Evolutionary conservation across 176 grass and related monocot genomes (phyloP).

Genomic region (Saccharum officinarum): DNA sequence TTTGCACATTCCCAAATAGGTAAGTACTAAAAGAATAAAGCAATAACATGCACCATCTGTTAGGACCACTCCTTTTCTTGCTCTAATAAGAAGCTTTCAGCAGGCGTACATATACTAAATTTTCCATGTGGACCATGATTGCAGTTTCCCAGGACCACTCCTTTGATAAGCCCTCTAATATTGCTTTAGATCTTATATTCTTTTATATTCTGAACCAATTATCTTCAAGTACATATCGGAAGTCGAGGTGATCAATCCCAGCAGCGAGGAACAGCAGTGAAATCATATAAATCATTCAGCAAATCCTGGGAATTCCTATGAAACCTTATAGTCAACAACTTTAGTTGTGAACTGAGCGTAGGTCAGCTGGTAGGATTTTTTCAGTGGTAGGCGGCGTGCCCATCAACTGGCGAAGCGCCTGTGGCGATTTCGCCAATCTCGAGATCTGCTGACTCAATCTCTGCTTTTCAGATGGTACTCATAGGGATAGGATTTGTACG

Average conservation of each 20-base stretch:
- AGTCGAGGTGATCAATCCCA: slow-evolving; percentile 18
- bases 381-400: neutral
- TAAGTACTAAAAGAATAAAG: slow-evolving; percentile 46
- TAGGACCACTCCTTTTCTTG: slow-evolving; percentile 3
- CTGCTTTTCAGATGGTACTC: no score
- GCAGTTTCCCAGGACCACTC: slow-evolving; percentile 47
- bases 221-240: slow-evolving; percentile 22
- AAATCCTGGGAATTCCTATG: slow-evolving; percentile 21
- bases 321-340: slow-evolving; percentile 29
- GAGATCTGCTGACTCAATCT: no score
- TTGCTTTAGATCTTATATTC: slow-evolving; percentile 21
- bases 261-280: neutral
- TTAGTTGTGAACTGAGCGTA: neutral
- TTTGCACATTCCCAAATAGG: slow-evolving; percentile 17
- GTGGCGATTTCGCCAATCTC: no score
- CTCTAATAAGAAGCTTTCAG: slow-evolving; percentile 31
- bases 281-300: slow-evolving; percentile 29
- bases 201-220: slow-evolving; percentile 23
- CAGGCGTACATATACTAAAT: slow-evolving; percentile 2
- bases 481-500: no score
- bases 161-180: slow-evolving; percentile 40
- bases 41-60: neutral
- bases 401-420: no score
- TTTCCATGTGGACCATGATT: slow-evolving; percentile 6
- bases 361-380: neutral